These are phyloP conservation scores for Puya raimondii DNA, from an alignment of 176 grass and related monocot genomes.

Conservation along the genomic window DNA sequence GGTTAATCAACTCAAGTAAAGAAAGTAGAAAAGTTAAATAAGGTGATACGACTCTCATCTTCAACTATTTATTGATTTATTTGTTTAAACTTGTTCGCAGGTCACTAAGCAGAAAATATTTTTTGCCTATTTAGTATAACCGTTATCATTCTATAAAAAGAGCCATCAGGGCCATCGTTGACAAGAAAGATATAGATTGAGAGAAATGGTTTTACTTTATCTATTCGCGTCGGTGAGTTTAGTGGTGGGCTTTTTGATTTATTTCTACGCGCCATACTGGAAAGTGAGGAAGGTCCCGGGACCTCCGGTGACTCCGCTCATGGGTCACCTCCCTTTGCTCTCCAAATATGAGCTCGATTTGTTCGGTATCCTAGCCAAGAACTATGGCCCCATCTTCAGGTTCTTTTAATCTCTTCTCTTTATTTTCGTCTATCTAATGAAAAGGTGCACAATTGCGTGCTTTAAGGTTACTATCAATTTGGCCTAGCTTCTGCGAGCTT, in stretches of 20 bases:
- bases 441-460: background rate
- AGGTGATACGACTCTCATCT: too few relatives aligned
- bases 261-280: constrained; percentile 63
- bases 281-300: constrained; percentile 42
- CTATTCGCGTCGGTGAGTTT: constrained; percentile 5
- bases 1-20: too few relatives aligned
- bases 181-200: too few relatives aligned
- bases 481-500: background rate
- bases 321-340: constrained; percentile 63
- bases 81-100: too few relatives aligned
- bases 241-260: constrained; percentile 30
- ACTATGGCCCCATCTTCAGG: constrained; percentile 63
- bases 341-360: constrained; percentile 49
- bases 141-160: too few relatives aligned
- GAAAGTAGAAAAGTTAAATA: too few relatives aligned
- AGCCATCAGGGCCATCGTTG: too few relatives aligned
- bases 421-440: background rate
- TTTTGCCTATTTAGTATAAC: too few relatives aligned
- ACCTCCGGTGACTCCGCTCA: constrained; percentile 31
- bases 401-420: background rate
- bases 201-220: background rate
- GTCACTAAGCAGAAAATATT: too few relatives aligned
- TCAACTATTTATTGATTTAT: too few relatives aligned
- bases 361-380: constrained; percentile 48
- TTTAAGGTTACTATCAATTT: background rate